A percentile compares a stretch with the other conserved stretches of the same genome.
These are phyloP conservation scores for Maudiozyma serrabonitensis DNA, from an alignment of 805 yeast species.

Conservation along the genomic window DNA sequence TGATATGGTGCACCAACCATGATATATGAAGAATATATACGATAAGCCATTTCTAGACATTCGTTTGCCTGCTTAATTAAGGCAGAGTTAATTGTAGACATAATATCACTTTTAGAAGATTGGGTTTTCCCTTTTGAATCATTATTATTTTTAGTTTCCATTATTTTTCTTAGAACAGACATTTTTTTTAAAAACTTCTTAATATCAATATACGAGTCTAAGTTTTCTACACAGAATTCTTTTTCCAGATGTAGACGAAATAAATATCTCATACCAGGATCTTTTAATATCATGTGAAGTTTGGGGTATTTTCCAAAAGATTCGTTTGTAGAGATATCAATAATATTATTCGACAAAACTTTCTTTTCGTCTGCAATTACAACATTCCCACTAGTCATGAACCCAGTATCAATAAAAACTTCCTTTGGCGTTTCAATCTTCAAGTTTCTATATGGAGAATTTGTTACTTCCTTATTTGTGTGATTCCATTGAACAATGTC, in stretches of 20 bases:
- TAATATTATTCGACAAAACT: background rate
- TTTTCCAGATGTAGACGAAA: conserved; percentile 57
- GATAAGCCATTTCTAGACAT: conserved; percentile 52
- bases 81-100: conserved; percentile 30
- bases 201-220: conserved; percentile 60
- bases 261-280: conserved; percentile 66
- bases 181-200: conserved; percentile 41
- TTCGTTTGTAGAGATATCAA: background rate
- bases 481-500: conserved; percentile 27
- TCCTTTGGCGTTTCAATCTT: conserved; percentile 4
- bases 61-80: conserved; percentile 39
- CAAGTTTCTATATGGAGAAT: background rate
- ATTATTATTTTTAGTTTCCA: conserved; percentile 18
- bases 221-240: conserved; percentile 63
- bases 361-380: conserved; percentile 11
- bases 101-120: conserved; percentile 19
- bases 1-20: conserved; percentile 59
- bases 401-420: background rate
- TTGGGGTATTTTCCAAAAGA: conserved; percentile 3
- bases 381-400: conserved; percentile 3
- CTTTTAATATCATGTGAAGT: conserved; percentile 41
- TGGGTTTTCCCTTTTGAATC: conserved; percentile 4
- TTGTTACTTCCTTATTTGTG: conserved; percentile 3
- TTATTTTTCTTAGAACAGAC: conserved; percentile 34
- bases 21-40: conserved; percentile 56